These are phyloP conservation scores for Pythium sukuiense DNA, from an alignment of 352 stramenopile genomes.

Conservation along the genomic window DNA sequence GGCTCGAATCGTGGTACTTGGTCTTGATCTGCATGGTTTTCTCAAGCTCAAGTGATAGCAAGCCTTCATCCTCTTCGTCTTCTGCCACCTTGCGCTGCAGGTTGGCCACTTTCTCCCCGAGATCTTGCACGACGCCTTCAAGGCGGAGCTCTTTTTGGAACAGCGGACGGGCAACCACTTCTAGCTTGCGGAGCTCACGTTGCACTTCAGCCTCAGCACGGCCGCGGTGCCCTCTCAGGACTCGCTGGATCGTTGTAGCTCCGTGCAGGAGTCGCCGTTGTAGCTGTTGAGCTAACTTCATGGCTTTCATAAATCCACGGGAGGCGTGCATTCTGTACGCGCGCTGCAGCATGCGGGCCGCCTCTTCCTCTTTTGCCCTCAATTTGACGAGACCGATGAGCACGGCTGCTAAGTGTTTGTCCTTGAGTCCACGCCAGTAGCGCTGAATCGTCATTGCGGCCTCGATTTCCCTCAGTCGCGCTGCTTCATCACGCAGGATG, in stretches of 20 bases:
- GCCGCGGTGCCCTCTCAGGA: constrained; percentile 81
- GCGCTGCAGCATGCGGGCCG: constrained; percentile 57
- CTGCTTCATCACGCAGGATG: constrained; percentile 40
- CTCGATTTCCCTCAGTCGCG: constrained; percentile 41
- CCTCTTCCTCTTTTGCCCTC: constrained; percentile 52
- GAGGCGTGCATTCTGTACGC: constrained; percentile 64
- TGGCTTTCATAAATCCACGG: constrained; percentile 59
- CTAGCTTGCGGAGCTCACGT: constrained; percentile 69
- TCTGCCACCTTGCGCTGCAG: constrained; percentile 37
- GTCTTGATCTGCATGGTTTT: constrained; percentile 86
- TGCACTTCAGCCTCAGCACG: constrained; percentile 67
- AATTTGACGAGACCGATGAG: constrained; percentile 71
- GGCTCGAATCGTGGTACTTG: constrained; percentile 84
- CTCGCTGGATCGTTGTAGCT: constrained; percentile 67
- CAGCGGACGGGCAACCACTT: constrained; percentile 70
- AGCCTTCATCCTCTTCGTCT: constrained; percentile 56
- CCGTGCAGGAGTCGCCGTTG: constrained; percentile 44
- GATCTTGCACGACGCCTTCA: constrained; percentile 39
- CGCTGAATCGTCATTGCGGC: constrained; percentile 74
- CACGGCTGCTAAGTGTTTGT: constrained; percentile 75
- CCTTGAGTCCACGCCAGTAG: constrained; percentile 70
- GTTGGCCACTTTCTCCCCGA: constrained; percentile 49
- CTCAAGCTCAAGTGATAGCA: constrained; percentile 67
- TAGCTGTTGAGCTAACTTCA: constrained; percentile 47
- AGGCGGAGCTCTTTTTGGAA: constrained; percentile 58